Conservation (phyloP, 2,329 filamentous ascomycete species). For the Aspergillus arachidicola region DNA sequence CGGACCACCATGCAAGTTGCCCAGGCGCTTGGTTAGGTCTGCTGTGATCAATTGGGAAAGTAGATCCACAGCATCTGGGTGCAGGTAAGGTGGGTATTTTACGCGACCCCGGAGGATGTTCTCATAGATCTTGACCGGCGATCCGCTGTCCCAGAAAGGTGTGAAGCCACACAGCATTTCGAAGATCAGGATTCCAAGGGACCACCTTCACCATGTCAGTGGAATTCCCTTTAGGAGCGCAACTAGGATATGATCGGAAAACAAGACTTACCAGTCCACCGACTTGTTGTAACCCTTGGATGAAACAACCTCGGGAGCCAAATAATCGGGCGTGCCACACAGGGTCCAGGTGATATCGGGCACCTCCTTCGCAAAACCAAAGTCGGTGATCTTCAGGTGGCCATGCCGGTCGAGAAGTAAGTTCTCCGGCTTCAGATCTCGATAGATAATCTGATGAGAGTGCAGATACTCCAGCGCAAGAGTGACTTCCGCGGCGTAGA, state of each 20-base stretch:
- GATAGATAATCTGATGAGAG: constrained; percentile 93
- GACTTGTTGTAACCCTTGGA: constrained; percentile 99
- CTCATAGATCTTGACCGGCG: constrained; percentile 99
- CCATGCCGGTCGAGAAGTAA: constrained; percentile 88
- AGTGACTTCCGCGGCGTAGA: constrained; percentile 97
- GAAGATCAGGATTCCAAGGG: constrained; percentile 94
- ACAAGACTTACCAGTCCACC: constrained; percentile 81
- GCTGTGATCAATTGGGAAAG: constrained; percentile 90
- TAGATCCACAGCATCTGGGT: constrained; percentile 89
- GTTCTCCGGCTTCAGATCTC: constrained; percentile 95
- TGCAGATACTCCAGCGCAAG: constrained; percentile 95
- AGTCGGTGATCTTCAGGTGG: constrained; percentile 96
- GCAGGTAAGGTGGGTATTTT: constrained; percentile 95
- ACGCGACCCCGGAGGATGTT: constrained; percentile 95
- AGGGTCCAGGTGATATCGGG: constrained; percentile 99
- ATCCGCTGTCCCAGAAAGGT: constrained; percentile 97
- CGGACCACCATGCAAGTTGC: constrained; percentile 88
- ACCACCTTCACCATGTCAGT: constrained; percentile 71
- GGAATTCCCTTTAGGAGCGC: background rate
- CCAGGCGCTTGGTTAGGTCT: constrained; percentile 91
- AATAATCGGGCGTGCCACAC: constrained; percentile 95
- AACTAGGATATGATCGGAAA: background rate
- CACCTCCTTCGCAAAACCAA: constrained; percentile 97
- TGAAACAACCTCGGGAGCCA: constrained; percentile 96
- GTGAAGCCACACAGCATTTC: constrained; percentile 99